Evolutionary conservation across 108 stramenopile genomes (phyloP), one percentile per base, ranked within the genome.

Genomic region (Cyclotella distinguenda): DNA sequence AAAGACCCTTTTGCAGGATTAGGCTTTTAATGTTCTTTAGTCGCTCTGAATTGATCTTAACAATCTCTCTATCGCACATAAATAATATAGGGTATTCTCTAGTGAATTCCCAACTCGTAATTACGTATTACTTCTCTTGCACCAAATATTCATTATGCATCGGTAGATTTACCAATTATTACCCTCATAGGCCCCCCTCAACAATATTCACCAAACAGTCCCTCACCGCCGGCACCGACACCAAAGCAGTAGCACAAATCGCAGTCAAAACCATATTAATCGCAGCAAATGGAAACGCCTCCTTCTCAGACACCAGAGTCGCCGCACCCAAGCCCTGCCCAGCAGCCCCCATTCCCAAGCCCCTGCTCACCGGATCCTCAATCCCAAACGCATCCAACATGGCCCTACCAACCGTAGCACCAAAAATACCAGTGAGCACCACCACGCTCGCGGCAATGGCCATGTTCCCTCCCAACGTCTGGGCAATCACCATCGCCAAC

Each of bases 211-310:
- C 32, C 51, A 82, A 49, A 15, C 27, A 34, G 25, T 74, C 46
- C 39, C 56, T 75, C 43, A 82, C 64, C 19, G 78, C 64, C 26
- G 82, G 78, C 53, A 79, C 52, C 8, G 82, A 83, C 39, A 66
- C 77, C 68, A 69, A 78, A 35, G 53, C 70, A 10, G 76, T 69
- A 25, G 79, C 68, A 31, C 66, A 77, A 58, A 50, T 33, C 32
- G 82, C 82, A 11, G 82, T 82, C 64, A 82, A 62, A 31, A 79
- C 74, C 78, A 82, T 79, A 42, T 57, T 65, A 10, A 82, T 65
- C 6, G 78, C 82, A 26, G 82, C 78, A 56, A 82, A 82, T n/a
- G 82, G 78, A 54, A 82, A 82, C 38, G 82, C 78, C n/a, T 82
- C 82, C 59, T 75, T 77, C 54, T 82, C 82, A 10, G 66, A 60